These are phyloP conservation scores for Hypoxylon fuscum DNA, from an alignment of 495 filamentous ascomycete genomes.

Conservation along the genomic window DNA sequence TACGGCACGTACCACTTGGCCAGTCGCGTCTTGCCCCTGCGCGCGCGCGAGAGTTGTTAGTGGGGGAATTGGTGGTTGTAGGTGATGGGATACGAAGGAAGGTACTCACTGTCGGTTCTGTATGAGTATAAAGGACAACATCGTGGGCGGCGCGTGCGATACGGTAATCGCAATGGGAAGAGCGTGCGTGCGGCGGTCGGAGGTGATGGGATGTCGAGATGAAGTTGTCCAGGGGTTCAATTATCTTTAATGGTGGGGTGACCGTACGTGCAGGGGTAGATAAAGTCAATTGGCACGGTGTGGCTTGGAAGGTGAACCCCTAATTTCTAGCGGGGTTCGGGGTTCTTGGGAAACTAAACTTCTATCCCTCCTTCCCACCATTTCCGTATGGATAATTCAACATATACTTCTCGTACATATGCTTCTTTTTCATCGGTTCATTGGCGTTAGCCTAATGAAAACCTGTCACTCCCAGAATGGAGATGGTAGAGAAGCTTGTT, in stretches of 20 bases:
- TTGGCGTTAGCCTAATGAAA: no score
- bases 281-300: conserved; percentile 11
- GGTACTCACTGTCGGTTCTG: conserved; percentile 87
- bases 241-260: not conserved
- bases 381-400: no score
- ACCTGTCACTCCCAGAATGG: not conserved
- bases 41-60: not conserved
- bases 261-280: no score
- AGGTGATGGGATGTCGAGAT: conserved; percentile 2
- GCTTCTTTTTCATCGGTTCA: no score
- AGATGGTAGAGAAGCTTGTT: not conserved
- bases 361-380: no score
- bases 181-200: not conserved
- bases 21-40: conserved; percentile 95
- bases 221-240: conserved; percentile 19
- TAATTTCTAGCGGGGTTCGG: not conserved
- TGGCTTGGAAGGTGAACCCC: conserved; percentile 12
- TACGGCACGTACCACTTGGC: conserved; percentile 99
- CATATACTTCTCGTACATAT: no score
- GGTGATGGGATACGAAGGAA: not conserved
- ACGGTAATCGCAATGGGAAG: conserved; percentile 2
- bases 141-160: conserved; percentile 31
- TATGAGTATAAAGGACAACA: conserved; percentile 94
- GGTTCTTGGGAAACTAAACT: no score
- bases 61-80: not conserved